These are phyloP conservation scores for Globisporangium paddicum DNA, from an alignment of 352 stramenopile genomes.

Conservation along the genomic window DNA sequence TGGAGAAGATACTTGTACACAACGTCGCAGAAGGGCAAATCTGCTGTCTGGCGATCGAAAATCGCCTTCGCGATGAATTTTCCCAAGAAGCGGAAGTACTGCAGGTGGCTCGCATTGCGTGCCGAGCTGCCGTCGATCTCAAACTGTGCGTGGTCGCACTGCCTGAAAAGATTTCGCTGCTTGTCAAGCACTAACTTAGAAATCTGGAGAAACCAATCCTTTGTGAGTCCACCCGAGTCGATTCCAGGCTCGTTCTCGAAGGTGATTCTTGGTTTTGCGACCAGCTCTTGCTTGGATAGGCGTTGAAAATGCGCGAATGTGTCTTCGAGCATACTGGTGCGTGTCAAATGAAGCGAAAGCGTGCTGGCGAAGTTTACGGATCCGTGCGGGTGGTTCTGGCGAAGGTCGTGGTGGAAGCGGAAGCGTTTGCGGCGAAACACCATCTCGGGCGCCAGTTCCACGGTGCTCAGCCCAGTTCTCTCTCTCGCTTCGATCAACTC, in stretches of 20 bases:
- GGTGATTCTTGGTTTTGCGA: slow-evolving; percentile 70
- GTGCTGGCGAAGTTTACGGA: slow-evolving; percentile 25
- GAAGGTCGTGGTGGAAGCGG: slow-evolving; percentile 75
- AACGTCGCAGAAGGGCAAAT: slow-evolving; percentile 70
- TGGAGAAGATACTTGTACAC: slow-evolving; percentile 73
- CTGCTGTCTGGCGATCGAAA: slow-evolving; percentile 79
- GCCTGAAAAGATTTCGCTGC: slow-evolving; percentile 39
- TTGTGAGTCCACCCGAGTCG: slow-evolving; percentile 84
- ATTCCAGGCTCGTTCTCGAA: slow-evolving; percentile 84
- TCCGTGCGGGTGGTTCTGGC: slow-evolving; percentile 28
- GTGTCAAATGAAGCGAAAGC: slow-evolving; percentile 41
- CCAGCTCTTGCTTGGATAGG: slow-evolving; percentile 41
- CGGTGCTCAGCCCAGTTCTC: slow-evolving; percentile 29
- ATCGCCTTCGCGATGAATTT: slow-evolving; percentile 84
- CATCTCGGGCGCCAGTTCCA: slow-evolving; percentile 74
- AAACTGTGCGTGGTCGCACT: slow-evolving; percentile 44
- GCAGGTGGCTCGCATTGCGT: slow-evolving; percentile 23
- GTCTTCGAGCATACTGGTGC: slow-evolving; percentile 65
- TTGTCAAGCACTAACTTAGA: slow-evolving; percentile 41
- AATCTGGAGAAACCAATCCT: slow-evolving; percentile 87
- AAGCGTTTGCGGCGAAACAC: slow-evolving; percentile 84
- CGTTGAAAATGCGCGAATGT: slow-evolving; percentile 51
- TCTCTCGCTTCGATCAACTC: slow-evolving; percentile 41
- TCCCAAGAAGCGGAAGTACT: slow-evolving; percentile 63
- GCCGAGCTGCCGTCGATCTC: slow-evolving; percentile 40